A percentile compares a stretch with the other conserved stretches of the same genome.
Evolutionary conservation across 1,284 basidiomycete genomes (phyloP).

Genomic region (Ganoderma multipileum): DNA sequence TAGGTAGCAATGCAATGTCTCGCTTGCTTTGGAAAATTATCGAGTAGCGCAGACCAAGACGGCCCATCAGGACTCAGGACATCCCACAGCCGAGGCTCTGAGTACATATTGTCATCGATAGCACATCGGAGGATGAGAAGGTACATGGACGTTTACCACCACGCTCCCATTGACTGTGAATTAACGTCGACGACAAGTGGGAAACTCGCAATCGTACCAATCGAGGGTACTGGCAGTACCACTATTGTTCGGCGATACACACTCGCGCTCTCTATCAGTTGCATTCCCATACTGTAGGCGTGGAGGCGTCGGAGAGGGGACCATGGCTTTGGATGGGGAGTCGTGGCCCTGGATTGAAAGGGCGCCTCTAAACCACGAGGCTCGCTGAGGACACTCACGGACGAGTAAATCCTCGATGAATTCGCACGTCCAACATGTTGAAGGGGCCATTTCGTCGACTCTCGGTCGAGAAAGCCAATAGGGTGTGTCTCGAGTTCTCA

Average conservation of each 20-base stretch:
- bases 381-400: not conserved
- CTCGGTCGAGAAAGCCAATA: not conserved
- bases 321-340: too few relatives aligned
- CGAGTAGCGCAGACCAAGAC: not conserved
- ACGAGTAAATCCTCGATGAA: not conserved
- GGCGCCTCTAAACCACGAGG: slow-evolving; percentile 4
- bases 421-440: not conserved
- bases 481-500: slow-evolving; percentile 12
- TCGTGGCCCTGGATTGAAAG: not conserved
- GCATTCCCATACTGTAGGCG: not conserved
- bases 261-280: not conserved
- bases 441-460: not conserved
- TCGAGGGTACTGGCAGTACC: not conserved
- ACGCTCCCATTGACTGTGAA: not conserved
- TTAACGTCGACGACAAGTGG: not conserved
- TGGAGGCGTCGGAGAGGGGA: not conserved
- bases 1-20: not conserved
- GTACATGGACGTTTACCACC: not conserved
- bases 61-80: not conserved
- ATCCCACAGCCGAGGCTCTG: not conserved
- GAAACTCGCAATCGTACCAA: not conserved
- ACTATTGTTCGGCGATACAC: not conserved
- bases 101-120: not conserved
- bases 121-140: not conserved
- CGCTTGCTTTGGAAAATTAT: not conserved